Evolutionary conservation across 2,329 filamentous ascomycete genomes (phyloP).

Genomic region (Neonectria faginata): DNA sequence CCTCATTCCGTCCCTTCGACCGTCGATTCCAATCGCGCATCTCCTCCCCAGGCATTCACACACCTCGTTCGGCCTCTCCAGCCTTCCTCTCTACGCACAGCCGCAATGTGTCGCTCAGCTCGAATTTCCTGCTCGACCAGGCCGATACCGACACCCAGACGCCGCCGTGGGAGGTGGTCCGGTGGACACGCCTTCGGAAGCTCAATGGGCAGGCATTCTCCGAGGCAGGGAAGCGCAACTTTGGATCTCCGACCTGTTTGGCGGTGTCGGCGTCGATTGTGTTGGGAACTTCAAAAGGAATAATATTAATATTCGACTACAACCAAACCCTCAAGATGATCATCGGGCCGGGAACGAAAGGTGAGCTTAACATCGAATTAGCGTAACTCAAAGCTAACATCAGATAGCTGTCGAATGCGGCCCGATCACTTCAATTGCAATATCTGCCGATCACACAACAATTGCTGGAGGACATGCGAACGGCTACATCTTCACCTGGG

Average conservation of each 20-base stretch:
- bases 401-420: conserved; percentile 86
- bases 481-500: conserved; percentile 97
- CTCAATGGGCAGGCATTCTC: conserved; percentile 92
- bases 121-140: conserved; percentile 71
- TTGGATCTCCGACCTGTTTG: conserved; percentile 90
- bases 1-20: conserved; percentile 92
- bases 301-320: conserved; percentile 97
- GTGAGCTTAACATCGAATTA: conserved; percentile 56
- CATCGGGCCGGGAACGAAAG: conserved; percentile 92
- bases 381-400: conserved; percentile 46
- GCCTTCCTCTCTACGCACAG: conserved; percentile 82
- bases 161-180: conserved; percentile 94
- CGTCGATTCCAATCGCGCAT: conserved; percentile 92
- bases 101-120: conserved; percentile 82
- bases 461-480: conserved; percentile 90
- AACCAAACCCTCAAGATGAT: conserved; percentile 95
- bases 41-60: conserved; percentile 64
- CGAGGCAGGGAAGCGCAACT: conserved; percentile 90
- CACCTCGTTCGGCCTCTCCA: conserved; percentile 80
- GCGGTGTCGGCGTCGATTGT: conserved; percentile 89
- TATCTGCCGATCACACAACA: conserved; percentile 94
- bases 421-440: conserved; percentile 84
- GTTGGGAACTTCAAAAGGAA: conserved; percentile 91
- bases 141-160: conserved; percentile 77
- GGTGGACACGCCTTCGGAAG: conserved; percentile 94